Evolutionary conservation across 441 rosid genomes (phyloP), one percentile per base, ranked within the genome.

Genomic region (Manihot esculenta): DNA sequence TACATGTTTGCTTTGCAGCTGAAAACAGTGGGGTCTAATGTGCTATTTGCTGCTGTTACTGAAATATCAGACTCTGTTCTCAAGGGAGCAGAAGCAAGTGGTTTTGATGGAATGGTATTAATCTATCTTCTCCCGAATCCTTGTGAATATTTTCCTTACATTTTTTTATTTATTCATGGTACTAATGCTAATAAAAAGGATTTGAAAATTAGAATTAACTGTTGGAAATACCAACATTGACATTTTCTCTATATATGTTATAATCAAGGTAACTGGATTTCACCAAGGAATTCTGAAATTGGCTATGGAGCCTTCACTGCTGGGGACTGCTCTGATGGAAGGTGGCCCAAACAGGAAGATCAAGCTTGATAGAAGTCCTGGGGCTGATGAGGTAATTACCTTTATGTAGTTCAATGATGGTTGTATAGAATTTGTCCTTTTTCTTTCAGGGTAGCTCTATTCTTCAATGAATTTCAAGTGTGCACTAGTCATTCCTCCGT

Each of bases 241-340:
- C 51, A 6, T 54, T 78, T 53, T 59, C 23, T 38, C 64, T 64
- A 9, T 65, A 50, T 62, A 44, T 66, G 62, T 61, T 69, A 41
- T 79, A 66, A 58, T 72, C 66, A 82, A 94, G 99, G 82, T 90
- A 62, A 84, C 80, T 69, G 96, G 99, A 67, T 90, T 94, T 81
- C 94, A 84, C 84, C 94, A 94, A 68, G 99, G 98, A 77, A 83
- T 94, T 80, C 77, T 94, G 77, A 91, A 85, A 84, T 81, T 94
- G 86, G 97, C 99, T 35, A 94, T 94, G 99, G 99, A 94, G 76
- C 99, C 98, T 69, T 90, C 96, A 4, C 75, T 92, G 24, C 74
- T 94, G 77, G 97, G 98, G 61, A 84, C 90, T 45, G 97, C 98
- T 70, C 77, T 94, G 79, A 87, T 90, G 92, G 93, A 84, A 80